Evolutionary conservation across 495 filamentous ascomycete genomes (phyloP), one percentile per base, ranked within the genome.

Genomic region (Niebla homalea): DNA sequence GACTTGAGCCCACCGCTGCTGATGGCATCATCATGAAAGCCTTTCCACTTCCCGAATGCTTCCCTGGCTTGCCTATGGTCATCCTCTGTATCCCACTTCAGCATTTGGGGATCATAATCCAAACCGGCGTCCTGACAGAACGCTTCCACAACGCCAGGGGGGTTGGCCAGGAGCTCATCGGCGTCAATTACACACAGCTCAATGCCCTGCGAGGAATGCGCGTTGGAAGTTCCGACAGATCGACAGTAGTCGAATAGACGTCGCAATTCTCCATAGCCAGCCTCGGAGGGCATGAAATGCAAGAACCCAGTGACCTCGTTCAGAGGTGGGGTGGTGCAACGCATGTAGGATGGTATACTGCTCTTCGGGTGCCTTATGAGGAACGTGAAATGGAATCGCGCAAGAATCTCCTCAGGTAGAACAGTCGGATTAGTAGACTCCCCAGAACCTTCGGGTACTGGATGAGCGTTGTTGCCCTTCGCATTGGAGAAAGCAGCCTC

Each of bases 11-110:
- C 78, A 44, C 70, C 81, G 53, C 83, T 89, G 46, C 82, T 68
- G 53, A 97, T 84, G 16, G 87, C 92, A 71, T 96, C 90, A 46
- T 97, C 84, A 60, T 97, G 92, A 64, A 95, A 98, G 0, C 89
- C 92, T 49, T 78, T 80, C 92, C 92, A 98, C 69, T 98, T 98
- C 68, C 86, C 85, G 68, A 98, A 98, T 18, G 75, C 74, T 48
- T 75, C 73, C 47, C 68, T 70, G 0, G 85, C 89, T 46, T 67
- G 59, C 44, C 66, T 47, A 50, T 90, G 78, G 40, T 81, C 79
- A 45, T 78, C 78, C 54, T 79, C 79, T 26, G 76, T 78, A 37
- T 84, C 81, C 92, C 92, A 98, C 20, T 66, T 67, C 49, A 98
- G 72, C 89, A 97, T 92, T 0, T 72, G 66, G 2, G 74, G 73